Percentiles rank a stretch among this genome's conserved stretches.
These are phyloP conservation scores for Hypoxylon fuscum DNA, from an alignment of 495 filamentous ascomycete species.

Conservation along the genomic window DNA sequence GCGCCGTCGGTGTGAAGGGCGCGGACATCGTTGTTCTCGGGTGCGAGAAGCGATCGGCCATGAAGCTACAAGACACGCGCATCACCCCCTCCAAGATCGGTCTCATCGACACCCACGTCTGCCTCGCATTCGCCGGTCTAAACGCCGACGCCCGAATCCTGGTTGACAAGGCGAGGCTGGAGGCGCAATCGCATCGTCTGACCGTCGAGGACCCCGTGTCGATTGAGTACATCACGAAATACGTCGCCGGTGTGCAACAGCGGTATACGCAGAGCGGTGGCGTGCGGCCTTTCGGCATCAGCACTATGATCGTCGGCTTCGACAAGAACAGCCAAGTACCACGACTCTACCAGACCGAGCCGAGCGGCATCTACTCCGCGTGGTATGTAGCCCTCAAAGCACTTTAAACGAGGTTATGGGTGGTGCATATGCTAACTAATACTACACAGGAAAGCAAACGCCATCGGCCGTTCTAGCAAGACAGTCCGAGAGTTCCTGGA, in stretches of 20 bases:
- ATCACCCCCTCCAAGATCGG: slow-evolving; percentile 99
- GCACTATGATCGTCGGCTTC: slow-evolving; percentile 96
- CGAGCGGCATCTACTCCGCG: slow-evolving; percentile 96
- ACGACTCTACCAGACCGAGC: slow-evolving; percentile 95
- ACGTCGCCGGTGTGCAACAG: slow-evolving; percentile 96
- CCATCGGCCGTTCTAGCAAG: slow-evolving; percentile 97
- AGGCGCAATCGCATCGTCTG: slow-evolving; percentile 95
- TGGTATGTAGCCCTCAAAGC: slow-evolving; percentile 67
- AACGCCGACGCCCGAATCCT: slow-evolving; percentile 98
- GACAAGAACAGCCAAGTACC: slow-evolving; percentile 88
- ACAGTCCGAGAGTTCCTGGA: slow-evolving; percentile 98
- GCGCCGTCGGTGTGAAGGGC: slow-evolving; percentile 97
- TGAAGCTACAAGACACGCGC: slow-evolving; percentile 99
- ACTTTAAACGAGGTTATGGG: background rate
- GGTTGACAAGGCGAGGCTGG: slow-evolving; percentile 95
- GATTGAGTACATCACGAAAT: slow-evolving; percentile 99
- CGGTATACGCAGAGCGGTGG: slow-evolving; percentile 98
- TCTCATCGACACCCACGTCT: slow-evolving; percentile 91
- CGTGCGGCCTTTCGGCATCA: slow-evolving; percentile 96
- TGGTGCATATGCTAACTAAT: slow-evolving; percentile 10
- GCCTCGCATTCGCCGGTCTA: slow-evolving; percentile 94
- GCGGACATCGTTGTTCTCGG: slow-evolving; percentile 92
- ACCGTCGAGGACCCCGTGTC: slow-evolving; percentile 98
- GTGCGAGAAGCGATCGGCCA: slow-evolving; percentile 97
- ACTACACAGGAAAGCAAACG: slow-evolving; percentile 90